Conservation (phyloP, 2,329 filamentous ascomycete species). For the Pyricularia sp. region DNA sequence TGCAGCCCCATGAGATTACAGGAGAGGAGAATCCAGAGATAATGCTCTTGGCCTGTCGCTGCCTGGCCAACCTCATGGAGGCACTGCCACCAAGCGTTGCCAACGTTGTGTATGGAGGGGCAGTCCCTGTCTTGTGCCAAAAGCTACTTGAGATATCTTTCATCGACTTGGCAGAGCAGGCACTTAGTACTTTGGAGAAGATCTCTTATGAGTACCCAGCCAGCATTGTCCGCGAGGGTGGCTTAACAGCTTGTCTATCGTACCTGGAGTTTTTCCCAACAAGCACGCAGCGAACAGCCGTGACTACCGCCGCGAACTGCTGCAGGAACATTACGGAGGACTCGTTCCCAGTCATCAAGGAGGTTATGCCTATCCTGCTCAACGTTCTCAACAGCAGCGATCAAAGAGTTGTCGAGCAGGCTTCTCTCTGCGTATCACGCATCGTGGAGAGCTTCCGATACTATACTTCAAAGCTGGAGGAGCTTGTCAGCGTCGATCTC, state of each 20-base stretch:
- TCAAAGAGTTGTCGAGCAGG: constrained; percentile 94
- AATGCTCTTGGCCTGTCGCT: constrained; percentile 93
- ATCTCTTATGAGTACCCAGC: constrained; percentile 94
- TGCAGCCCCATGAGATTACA: constrained; percentile 78
- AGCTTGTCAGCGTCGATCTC: constrained; percentile 81
- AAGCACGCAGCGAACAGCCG: constrained; percentile 90
- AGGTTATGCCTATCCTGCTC: constrained; percentile 93
- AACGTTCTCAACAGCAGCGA: constrained; percentile 88
- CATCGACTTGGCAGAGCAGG: constrained; percentile 95
- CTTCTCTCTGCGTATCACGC: constrained; percentile 86
- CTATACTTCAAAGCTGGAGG: constrained; percentile 78
- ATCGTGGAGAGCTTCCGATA: constrained; percentile 97
- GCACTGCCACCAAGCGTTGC: constrained; percentile 85
- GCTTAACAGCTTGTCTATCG: constrained; percentile 87
- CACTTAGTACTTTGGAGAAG: constrained; percentile 91
- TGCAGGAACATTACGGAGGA: constrained; percentile 94
- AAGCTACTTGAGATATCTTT: constrained; percentile 94
- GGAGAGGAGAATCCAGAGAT: constrained; percentile 91
- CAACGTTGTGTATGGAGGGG: constrained; percentile 95
- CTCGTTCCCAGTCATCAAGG: constrained; percentile 80
- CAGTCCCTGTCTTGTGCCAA: constrained; percentile 87
- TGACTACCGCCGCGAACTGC: constrained; percentile 96
- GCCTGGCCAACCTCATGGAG: constrained; percentile 95
- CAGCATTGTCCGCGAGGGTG: constrained; percentile 91
- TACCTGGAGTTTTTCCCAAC: constrained; percentile 98